Conservation (phyloP, 148 eudicot genomes). For the Heliosperma pusillum region DNA sequence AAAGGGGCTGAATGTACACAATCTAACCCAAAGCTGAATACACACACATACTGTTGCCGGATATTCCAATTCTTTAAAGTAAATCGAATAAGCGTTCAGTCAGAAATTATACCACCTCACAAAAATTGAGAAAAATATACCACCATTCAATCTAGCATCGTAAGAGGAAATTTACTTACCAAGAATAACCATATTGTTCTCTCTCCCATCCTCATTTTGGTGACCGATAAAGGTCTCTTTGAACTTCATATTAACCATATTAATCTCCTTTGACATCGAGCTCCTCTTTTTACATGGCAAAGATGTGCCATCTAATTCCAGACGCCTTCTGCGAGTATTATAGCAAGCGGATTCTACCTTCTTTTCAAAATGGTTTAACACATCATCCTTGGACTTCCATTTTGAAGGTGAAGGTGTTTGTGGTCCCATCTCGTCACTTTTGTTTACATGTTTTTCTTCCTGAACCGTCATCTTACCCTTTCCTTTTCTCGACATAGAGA, state of each 20-base stretch:
- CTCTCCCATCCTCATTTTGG: neutral
- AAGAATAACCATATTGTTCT: too few relatives aligned
- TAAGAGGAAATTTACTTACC: too few relatives aligned
- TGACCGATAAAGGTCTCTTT: neutral
- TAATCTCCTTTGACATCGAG: neutral
- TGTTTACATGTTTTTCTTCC: neutral
- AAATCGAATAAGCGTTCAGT: too few relatives aligned
- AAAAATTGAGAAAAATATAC: too few relatives aligned
- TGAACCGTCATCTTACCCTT: neutral
- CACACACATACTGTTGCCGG: too few relatives aligned
- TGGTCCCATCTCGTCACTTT: conserved; percentile 3
- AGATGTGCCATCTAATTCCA: neutral
- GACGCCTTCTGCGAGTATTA: neutral
- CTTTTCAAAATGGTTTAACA: neutral
- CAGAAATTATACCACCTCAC: too few relatives aligned
- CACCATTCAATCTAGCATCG: too few relatives aligned
- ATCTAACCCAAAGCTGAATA: too few relatives aligned
- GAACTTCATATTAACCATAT: neutral
- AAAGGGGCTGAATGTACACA: too few relatives aligned
- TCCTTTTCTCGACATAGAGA: neutral
- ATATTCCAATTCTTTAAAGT: too few relatives aligned
- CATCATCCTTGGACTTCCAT: neutral
- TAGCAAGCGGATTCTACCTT: neutral
- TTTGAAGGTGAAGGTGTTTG: conserved; percentile 8
- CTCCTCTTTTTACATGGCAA: neutral